Evolutionary conservation across 129 eudicot species (phyloP).

Genomic region (Heracleum sosnowskyi): DNA sequence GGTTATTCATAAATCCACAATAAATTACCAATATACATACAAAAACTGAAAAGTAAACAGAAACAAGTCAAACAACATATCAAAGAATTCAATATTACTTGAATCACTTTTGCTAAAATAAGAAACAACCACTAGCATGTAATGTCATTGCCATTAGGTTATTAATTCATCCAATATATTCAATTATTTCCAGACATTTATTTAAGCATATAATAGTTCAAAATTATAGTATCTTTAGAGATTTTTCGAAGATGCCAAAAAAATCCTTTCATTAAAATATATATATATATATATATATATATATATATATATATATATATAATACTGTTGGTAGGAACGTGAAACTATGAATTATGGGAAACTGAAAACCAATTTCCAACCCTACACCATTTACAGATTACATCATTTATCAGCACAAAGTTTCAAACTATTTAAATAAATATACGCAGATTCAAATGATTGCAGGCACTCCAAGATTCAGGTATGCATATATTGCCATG

Average conservation of each 20-base stretch:
- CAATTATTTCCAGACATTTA: neutral
- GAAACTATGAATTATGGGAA: neutral
- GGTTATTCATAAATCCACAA: neutral
- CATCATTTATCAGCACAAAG: neutral
- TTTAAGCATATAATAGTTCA: neutral
- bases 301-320: no score
- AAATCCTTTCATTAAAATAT: neutral
- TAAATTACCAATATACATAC: neutral
- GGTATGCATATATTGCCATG: neutral
- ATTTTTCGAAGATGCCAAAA: neutral
- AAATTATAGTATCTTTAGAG: neutral
- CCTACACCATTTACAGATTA: neutral
- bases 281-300: no score
- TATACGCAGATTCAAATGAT: neutral
- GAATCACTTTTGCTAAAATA: neutral
- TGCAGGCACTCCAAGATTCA: neutral
- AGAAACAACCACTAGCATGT: neutral
- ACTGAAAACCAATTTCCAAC: neutral
- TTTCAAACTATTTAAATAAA: neutral
- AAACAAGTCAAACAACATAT: neutral
- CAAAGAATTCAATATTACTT: neutral
- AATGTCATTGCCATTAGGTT: neutral
- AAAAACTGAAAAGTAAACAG: neutral
- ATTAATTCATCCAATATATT: neutral
- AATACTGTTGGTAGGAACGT: neutral